These are phyloP conservation scores for Colletotrichum kahawae DNA, from an alignment of 2,329 filamentous ascomycete species.

Conservation along the genomic window DNA sequence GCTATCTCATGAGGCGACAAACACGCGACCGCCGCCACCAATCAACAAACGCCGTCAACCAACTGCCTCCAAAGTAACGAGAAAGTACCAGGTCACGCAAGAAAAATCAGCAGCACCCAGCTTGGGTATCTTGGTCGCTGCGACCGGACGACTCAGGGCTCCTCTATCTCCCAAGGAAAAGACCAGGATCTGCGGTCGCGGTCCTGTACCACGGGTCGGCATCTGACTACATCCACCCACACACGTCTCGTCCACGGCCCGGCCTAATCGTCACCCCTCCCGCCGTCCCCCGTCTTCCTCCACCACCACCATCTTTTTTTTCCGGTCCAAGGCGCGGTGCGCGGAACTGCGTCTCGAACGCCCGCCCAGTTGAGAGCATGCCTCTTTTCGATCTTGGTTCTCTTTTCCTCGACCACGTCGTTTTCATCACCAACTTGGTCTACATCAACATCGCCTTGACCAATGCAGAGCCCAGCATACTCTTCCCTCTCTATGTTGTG, in stretches of 20 bases:
- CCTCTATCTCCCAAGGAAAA: constrained; percentile 1
- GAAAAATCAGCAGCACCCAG: background rate
- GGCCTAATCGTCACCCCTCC: constrained; percentile 1
- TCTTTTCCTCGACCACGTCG: constrained; percentile 54
- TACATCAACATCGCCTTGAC: constrained; percentile 58
- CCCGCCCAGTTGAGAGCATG: constrained; percentile 39
- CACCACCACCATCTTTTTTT: background rate
- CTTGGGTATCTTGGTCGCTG: background rate
- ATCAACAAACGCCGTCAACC: background rate
- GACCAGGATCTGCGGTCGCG: constrained; percentile 11
- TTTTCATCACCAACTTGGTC: constrained; percentile 58
- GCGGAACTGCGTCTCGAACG: constrained; percentile 10
- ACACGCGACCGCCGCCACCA: constrained; percentile 6
- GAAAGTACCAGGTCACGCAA: background rate
- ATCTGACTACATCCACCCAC: constrained; percentile 20
- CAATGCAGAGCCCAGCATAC: constrained; percentile 50
- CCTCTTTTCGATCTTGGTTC: constrained; percentile 57
- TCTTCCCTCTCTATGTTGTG: constrained; percentile 53
- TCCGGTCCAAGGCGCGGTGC: background rate
- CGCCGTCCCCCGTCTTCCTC: background rate
- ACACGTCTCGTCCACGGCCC: background rate
- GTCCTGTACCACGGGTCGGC: constrained; percentile 8
- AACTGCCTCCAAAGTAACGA: background rate
- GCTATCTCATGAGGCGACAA: background rate
- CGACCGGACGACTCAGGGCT: constrained; percentile 3